Evolutionary conservation across 441 rosid genomes (phyloP).

Genomic region (Dalechampia spathulata): DNA sequence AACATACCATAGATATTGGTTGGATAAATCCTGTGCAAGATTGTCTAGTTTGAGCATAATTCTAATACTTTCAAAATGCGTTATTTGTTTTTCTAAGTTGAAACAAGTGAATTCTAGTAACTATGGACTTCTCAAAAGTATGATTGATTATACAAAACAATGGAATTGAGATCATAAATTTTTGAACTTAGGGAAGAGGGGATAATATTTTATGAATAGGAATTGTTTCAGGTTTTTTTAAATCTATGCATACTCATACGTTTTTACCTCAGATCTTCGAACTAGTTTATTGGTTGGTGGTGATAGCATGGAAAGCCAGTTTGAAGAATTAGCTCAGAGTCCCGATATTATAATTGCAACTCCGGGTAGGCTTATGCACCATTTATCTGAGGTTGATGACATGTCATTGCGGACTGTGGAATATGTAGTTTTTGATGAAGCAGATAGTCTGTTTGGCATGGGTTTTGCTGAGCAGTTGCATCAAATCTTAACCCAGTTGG

Average conservation of each 20-base stretch:
- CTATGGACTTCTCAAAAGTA: too few relatives aligned
- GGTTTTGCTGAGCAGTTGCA: conserved; percentile 91
- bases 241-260: too few relatives aligned
- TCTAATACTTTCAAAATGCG: too few relatives aligned
- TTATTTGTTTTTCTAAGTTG: too few relatives aligned
- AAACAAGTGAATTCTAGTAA: too few relatives aligned
- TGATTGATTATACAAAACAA: too few relatives aligned
- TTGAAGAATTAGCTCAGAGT: conserved; percentile 81
- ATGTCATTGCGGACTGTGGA: conserved; percentile 80
- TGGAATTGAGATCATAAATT: too few relatives aligned
- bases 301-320: conserved; percentile 89
- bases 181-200: too few relatives aligned
- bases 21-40: too few relatives aligned
- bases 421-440: conserved; percentile 95
- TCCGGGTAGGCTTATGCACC: conserved; percentile 98
- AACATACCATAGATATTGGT: too few relatives aligned
- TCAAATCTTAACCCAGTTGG: conserved; percentile 62
- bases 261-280: conserved; percentile 52
- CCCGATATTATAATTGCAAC: conserved; percentile 94
- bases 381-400: conserved; percentile 83
- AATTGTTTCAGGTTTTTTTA: background rate
- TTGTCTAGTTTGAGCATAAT: too few relatives aligned
- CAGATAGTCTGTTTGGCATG: conserved; percentile 84
- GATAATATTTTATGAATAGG: background rate
- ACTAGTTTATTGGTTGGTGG: conserved; percentile 89